These are phyloP conservation scores for Russula brevipes DNA, from an alignment of 768 basidiomycete genomes.

Conservation along the genomic window DNA sequence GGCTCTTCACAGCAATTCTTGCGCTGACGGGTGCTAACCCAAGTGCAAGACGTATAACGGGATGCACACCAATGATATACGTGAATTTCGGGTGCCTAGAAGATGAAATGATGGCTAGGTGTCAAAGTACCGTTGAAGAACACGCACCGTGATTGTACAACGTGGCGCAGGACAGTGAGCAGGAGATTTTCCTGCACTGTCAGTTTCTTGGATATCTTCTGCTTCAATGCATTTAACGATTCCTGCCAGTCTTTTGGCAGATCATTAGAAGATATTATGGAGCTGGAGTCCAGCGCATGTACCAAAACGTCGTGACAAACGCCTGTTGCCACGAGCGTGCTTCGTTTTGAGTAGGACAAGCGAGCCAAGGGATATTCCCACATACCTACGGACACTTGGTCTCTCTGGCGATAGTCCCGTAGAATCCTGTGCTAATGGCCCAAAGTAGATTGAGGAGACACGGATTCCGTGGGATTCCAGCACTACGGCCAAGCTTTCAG, in stretches of 20 bases:
- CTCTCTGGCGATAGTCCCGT: not conserved
- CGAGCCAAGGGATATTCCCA: not conserved
- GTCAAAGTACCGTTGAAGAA: not conserved
- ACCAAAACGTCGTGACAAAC: slow-evolving; percentile 8
- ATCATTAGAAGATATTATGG: slow-evolving; percentile 1
- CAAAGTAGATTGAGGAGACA: slow-evolving; percentile 15
- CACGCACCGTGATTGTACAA: slow-evolving; percentile 22
- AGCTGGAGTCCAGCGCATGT: not conserved
- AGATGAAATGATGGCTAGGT: not conserved
- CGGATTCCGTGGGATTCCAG: slow-evolving; percentile 16
- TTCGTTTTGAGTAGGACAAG: not conserved
- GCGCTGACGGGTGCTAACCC: slow-evolving; percentile 11
- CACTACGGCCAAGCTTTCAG: slow-evolving; percentile 11
- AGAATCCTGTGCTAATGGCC: slow-evolving; percentile 3
- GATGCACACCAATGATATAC: slow-evolving; percentile 21
- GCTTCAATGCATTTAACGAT: not conserved
- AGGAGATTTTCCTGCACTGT: slow-evolving; percentile 11
- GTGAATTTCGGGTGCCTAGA: slow-evolving; percentile 23
- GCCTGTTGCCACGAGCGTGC: not conserved
- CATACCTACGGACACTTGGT: not conserved
- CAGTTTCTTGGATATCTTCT: slow-evolving; percentile 16
- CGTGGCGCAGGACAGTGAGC: slow-evolving; percentile 8
- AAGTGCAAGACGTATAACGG: slow-evolving; percentile 11
- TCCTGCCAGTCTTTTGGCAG: slow-evolving; percentile 15
- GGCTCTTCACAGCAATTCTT: slow-evolving; percentile 6